Evolutionary conservation across 148 eudicot species (phyloP), one percentile per base, ranked within the genome.

Genomic region (Rhododendron mucronatum): DNA sequence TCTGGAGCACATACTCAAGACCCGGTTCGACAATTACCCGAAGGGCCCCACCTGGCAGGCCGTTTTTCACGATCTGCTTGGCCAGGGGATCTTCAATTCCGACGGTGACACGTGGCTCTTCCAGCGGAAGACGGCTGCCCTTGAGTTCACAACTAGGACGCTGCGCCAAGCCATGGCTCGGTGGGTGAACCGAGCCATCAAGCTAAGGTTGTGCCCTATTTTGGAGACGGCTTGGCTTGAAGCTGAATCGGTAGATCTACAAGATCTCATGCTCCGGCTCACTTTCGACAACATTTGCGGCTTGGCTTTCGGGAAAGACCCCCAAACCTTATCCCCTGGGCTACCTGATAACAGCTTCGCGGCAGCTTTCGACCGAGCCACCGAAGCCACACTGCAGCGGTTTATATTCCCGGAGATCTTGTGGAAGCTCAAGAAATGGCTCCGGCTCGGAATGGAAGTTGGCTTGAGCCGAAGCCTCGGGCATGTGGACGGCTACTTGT

Each of bases 21-120:
- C 93, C 82, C 92, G 98, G 87, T 96, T 96, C 87, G 95, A 95
- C 23, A 96, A 96, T 71, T 96, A 96, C 86, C 98, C 98, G 0
- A 96, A 96, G 76, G 98, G 98, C 53, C 98, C 98, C 18, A 94
- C 98, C 7, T 96, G 98, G 98, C 98, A 96, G 76, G 95, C 96
- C 39, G 98, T 96, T 35, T 96, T 96, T 82, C 98, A 96, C 77
- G 98, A 96, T 69, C 84, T 96, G 3, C 92, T 96, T 6, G 98
- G 98, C 55, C 87, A 89, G 37, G 98, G 98, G 67, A 96, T 96
- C 59, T 96, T 96, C 86, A 96, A 96, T 73, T 95, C 98, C 0
- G 98, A 96, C 53, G 98, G 98, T n/a, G 96, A 95, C 85, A 95
- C 98, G 83, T 96, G 98, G 98, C 93, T 92, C 0, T 91, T 96